These are phyloP conservation scores for Pyrenula aspistea DNA, from an alignment of 495 filamentous ascomycete genomes.

Conservation along the genomic window DNA sequence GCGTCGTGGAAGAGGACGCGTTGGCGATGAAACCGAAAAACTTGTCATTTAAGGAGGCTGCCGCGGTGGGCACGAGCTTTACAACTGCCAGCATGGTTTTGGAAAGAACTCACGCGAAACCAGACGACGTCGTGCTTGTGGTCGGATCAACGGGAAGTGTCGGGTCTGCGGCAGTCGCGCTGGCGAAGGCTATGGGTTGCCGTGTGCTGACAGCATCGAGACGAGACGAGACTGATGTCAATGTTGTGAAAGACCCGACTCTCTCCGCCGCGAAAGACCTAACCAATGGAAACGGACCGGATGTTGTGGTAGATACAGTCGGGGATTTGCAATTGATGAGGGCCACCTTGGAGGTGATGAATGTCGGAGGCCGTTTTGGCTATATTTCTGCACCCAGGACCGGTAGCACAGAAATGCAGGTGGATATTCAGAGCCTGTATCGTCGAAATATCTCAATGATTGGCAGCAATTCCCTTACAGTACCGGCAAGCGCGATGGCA, in stretches of 20 bases:
- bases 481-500: constrained; percentile 8
- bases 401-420: constrained; percentile 11
- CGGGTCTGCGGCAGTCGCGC: constrained; percentile 17
- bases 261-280: constrained; percentile 15
- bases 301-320: constrained; percentile 23
- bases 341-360: constrained; percentile 14
- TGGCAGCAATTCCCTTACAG: constrained; percentile 16
- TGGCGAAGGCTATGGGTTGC: constrained; percentile 17
- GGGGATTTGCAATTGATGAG: constrained; percentile 14
- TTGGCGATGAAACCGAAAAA: constrained; percentile 14
- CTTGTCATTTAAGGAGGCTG: constrained; percentile 8
- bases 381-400: constrained; percentile 18
- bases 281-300: constrained; percentile 18
- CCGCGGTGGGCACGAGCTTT: constrained; percentile 18
- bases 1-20: constrained; percentile 13
- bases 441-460: constrained; percentile 14
- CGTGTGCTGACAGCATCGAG: constrained; percentile 14
- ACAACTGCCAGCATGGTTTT: constrained; percentile 20
- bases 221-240: constrained; percentile 15
- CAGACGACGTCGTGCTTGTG: constrained; percentile 22
- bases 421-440: constrained; percentile 19
- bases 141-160: constrained; percentile 23
- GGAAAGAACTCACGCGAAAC: constrained; percentile 10
- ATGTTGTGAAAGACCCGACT: constrained; percentile 16
- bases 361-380: constrained; percentile 11